Evolutionary conservation across 257 asterid species (phyloP).

Genomic region (Sherardia arvensis): DNA sequence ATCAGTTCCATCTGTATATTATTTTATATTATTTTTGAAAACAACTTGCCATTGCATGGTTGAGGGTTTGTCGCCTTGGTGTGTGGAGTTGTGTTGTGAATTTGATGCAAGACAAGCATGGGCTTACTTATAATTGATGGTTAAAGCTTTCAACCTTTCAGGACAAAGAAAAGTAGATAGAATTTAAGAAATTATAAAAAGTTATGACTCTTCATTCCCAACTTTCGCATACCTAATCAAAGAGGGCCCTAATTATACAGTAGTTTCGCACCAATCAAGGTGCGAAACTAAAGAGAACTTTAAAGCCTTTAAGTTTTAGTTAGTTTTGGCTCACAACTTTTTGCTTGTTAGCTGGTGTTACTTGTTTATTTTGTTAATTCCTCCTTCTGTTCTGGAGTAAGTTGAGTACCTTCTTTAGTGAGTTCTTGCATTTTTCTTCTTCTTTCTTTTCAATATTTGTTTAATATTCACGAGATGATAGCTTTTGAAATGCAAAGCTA

Average conservation of each 20-base stretch:
- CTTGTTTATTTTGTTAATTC: neutral
- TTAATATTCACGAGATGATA: neutral
- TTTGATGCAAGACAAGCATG: neutral
- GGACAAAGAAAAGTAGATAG: neutral
- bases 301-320: too few species aligned
- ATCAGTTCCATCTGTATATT: neutral
- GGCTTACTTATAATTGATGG: neutral
- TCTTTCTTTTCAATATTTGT: too few species aligned
- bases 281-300: too few species aligned
- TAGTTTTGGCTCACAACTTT: too few species aligned
- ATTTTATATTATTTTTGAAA: neutral
- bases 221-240: neutral
- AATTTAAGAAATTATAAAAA: too few species aligned
- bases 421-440: too few species aligned
- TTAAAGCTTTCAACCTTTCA: neutral
- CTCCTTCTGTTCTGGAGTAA: neutral
- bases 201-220: neutral
- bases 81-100: neutral
- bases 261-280: too few species aligned
- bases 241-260: too few species aligned
- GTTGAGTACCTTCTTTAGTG: neutral
- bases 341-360: neutral
- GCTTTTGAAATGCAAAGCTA: neutral
- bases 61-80: neutral
- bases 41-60: neutral